These are phyloP conservation scores for Plasmodiophora brassicae DNA, from an alignment of 208 protist species.

Conservation along the genomic window DNA sequence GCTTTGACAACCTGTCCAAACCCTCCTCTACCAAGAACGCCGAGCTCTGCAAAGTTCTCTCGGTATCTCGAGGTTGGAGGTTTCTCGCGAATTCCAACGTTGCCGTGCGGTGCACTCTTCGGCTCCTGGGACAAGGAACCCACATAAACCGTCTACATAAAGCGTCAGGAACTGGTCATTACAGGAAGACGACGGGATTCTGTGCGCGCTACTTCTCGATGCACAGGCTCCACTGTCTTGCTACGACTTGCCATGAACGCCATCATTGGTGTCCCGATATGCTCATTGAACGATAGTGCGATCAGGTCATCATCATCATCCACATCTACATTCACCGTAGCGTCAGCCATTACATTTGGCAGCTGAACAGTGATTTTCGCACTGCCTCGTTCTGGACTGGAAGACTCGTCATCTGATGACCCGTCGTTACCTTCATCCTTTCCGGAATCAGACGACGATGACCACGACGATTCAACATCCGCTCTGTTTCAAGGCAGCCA, in stretches of 20 bases:
- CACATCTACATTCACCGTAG: background rate
- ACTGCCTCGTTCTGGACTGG: too few species aligned
- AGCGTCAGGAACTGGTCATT: background rate
- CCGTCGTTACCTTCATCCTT: too few species aligned
- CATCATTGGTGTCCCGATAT: background rate
- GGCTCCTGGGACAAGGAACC: too few species aligned
- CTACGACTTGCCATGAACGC: background rate
- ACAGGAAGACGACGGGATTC: background rate
- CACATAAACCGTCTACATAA: background rate
- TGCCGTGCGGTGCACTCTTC: too few species aligned
- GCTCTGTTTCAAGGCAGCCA: too few species aligned
- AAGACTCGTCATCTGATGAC: too few species aligned
- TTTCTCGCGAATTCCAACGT: too few species aligned
- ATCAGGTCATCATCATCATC: background rate
- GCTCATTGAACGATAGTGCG: background rate
- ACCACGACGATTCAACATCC: too few species aligned
- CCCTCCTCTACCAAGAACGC: conserved; percentile 8
- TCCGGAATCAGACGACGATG: too few species aligned
- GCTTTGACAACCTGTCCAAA: conserved; percentile 4
- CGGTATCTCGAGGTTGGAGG: background rate
- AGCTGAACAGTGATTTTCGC: too few species aligned
- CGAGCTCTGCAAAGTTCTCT: conserved; percentile 6
- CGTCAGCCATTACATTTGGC: too few species aligned
- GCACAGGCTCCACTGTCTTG: background rate
- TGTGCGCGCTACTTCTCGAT: background rate